phyloP scores from a whole-genome alignment of 2,329 filamentous ascomycete species.

The Cryphonectria nitschkei region DNA sequence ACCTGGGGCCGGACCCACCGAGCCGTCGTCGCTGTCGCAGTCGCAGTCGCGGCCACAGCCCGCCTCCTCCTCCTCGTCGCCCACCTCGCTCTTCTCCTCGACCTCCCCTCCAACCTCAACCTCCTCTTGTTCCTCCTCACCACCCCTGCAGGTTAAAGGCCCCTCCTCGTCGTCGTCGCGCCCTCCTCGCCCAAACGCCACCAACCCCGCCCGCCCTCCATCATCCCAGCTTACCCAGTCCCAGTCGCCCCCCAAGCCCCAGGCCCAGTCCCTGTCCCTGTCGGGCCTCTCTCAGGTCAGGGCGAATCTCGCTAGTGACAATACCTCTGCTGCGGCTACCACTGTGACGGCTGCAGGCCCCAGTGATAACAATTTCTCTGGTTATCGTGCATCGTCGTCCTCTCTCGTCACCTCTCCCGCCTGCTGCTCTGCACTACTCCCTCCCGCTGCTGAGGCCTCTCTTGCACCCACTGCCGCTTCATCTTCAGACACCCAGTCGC shows the following conservation, averaged over 20 bases:
- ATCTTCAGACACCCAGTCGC: constrained; percentile 35
- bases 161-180: not conserved
- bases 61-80: not conserved
- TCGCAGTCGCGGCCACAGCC: not conserved
- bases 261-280: constrained; percentile 23
- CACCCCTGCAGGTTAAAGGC: not conserved
- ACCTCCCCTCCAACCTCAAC: not conserved
- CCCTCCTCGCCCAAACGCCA: constrained; percentile 11
- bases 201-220: constrained; percentile 11
- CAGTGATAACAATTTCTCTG: constrained; percentile 30
- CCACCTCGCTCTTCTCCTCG: not conserved
- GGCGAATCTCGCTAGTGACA: constrained; percentile 23
- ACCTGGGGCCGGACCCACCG: constrained; percentile 10
- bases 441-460: constrained; percentile 32
- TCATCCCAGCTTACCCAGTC: not conserved
- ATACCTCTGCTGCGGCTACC: constrained; percentile 4
- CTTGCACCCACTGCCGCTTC: constrained; percentile 36
- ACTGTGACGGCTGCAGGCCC: constrained; percentile 15
- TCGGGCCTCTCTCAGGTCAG: constrained; percentile 23
- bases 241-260: constrained; percentile 1
- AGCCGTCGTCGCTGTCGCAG: constrained; percentile 8
- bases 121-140: not conserved
- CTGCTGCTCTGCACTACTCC: constrained; percentile 25
- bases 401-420: constrained; percentile 11
- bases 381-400: constrained; percentile 28